Evolutionary conservation across 2,329 filamentous ascomycete genomes (phyloP).

Genomic region (Xylariaceae sp.): DNA sequence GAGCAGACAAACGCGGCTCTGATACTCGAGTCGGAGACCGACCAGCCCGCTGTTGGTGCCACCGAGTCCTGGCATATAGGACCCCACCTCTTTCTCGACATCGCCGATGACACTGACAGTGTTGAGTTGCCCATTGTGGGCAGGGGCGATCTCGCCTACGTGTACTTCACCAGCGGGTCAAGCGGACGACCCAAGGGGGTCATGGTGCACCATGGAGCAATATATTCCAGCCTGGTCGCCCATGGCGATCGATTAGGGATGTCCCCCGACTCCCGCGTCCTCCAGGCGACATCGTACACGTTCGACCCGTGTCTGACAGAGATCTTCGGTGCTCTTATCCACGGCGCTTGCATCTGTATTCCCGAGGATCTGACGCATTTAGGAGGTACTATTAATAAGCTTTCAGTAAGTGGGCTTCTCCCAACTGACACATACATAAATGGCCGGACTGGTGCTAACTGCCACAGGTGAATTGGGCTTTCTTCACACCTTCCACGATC

Average conservation of each 20-base stretch:
- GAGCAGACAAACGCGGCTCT: not conserved
- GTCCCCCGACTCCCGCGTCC: constrained; percentile 9
- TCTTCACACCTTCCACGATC: constrained; percentile 22
- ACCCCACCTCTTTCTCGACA: too few relatives aligned
- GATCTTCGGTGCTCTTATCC: constrained; percentile 16
- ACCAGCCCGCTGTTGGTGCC: not conserved
- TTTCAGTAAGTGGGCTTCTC: too few relatives aligned
- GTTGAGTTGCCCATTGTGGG: constrained; percentile 33
- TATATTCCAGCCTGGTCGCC: constrained; percentile 50
- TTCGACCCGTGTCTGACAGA: constrained; percentile 21
- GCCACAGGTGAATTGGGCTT: constrained; percentile 15
- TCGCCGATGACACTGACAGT: not conserved
- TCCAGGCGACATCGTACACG: constrained; percentile 19
- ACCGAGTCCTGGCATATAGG: constrained; percentile 1
- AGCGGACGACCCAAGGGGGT: constrained; percentile 56
- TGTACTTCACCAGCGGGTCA: constrained; percentile 50
- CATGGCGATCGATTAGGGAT: constrained; percentile 25
- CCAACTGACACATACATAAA: too few relatives aligned
- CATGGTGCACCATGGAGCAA: constrained; percentile 47
- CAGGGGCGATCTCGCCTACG: constrained; percentile 1
- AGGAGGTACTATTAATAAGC: too few relatives aligned
- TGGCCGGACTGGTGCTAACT: too few relatives aligned
- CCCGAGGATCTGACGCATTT: constrained; percentile 15
- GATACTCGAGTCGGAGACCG: constrained; percentile 3
- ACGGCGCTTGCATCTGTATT: constrained; percentile 21